Evolutionary conservation across 768 basidiomycete species (phyloP), one percentile per base, ranked within the genome.

Genomic region (Epithele typhae): DNA sequence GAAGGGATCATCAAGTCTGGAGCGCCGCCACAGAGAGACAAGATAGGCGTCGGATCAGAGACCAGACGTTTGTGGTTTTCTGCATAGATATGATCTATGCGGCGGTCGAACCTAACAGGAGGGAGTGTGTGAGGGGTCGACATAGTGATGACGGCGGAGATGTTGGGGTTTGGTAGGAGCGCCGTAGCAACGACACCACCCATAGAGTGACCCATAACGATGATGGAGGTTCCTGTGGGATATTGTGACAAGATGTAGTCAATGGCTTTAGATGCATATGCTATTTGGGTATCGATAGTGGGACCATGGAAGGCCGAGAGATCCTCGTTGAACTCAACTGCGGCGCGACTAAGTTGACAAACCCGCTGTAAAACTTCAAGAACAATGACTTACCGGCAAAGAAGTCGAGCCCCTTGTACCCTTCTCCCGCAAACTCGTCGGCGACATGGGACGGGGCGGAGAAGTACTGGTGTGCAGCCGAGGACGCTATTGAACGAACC

Each of bases 311-410:
- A 89, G 0, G 96, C 96, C 8, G 92, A 93, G 25, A 97, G 79
- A 58, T 97, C 96, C 65, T 97, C 96, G 59, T 97, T 96, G 71
- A 92, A 94, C 61, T 98, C 94, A 58, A 92, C 92, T 90, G 57
- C 12, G 18, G 12, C 25, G 11, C n/a, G 24, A 57, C 18, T 30
- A 19, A 19, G 41, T 3, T 30, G 32, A 34, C 45, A 9, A 7
- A 7, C 27, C 27, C 27, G 14, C 7, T 30, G 8, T 14, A 30
- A 7, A 14, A 30, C 8, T 30, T 7, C 14, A 30, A 30, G n/a
- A 25, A 24, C 22, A 27, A 21, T 34, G 10, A n/a, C 24, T 25
- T 49, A 91, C 93, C 81, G 15, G 95, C 77, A 61, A 86, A 99
- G 59, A 97, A 80, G 65, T 98, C 95, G 3, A 96, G 64, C 2